Percentiles rank a stretch among this genome's conserved stretches.
phyloP scores from a whole-genome alignment of 23 red algal species.

The Cyanidiococcus yangmingshanensis region DNA sequence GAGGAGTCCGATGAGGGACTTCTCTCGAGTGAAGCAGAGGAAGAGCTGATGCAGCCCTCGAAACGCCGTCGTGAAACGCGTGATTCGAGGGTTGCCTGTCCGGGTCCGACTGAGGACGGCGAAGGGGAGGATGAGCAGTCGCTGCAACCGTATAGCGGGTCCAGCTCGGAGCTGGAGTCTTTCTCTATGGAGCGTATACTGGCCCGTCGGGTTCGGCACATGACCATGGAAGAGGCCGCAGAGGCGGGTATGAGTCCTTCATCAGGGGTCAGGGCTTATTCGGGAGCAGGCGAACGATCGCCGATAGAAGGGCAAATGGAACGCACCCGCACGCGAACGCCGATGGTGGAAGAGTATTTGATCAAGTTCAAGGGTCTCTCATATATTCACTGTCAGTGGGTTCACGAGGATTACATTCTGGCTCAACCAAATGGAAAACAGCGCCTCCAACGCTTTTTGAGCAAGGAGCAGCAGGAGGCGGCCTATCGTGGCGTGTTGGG shows the following conservation, averaged over 20 bases:
- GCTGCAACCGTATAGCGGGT: not conserved
- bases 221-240: slow-evolving; percentile 2
- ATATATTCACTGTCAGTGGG: slow-evolving; percentile 65
- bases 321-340: not conserved
- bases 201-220: not conserved
- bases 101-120: not conserved
- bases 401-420: slow-evolving; percentile 36
- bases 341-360: slow-evolving; percentile 32
- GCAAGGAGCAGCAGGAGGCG: slow-evolving; percentile 23
- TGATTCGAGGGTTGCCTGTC: not conserved
- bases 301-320: not conserved
- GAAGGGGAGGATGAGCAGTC: not conserved
- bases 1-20: not conserved
- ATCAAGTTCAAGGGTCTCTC: slow-evolving; percentile 48
- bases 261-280: not conserved
- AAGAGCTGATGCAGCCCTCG: not conserved
- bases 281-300: not conserved
- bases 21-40: not conserved
- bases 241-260: not conserved
- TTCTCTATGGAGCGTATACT: slow-evolving; percentile 8
- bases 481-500: not conserved
- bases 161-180: not conserved
- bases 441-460: slow-evolving; percentile 44
- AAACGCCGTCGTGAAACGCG: not conserved
- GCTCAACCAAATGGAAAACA: slow-evolving; percentile 40